phyloP scores from a whole-genome alignment of 768 basidiomycete species.

The Bullera alba region DNA sequence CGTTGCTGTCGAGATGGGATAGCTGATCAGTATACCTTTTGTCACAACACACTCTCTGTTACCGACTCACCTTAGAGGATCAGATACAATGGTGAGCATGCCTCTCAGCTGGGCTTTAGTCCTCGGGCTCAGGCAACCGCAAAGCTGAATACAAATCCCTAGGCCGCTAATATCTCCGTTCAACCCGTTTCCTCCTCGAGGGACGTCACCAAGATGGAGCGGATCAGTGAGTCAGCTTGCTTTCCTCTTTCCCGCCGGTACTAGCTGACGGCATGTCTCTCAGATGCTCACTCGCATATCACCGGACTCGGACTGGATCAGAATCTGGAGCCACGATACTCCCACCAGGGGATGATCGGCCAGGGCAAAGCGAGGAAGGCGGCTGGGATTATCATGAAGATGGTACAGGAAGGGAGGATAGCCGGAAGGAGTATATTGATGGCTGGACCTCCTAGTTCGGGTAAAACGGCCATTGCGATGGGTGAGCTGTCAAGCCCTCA shows the following conservation, averaged over 20 bases:
- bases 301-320: slow-evolving; percentile 91
- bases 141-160: too few species aligned
- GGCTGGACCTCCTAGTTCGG: slow-evolving; percentile 93
- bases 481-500: slow-evolving; percentile 52
- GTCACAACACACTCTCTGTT: too few species aligned
- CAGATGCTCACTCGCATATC: slow-evolving; percentile 64
- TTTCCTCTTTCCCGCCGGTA: slow-evolving; percentile 10
- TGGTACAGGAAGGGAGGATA: slow-evolving; percentile 94
- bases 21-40: too few species aligned
- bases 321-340: slow-evolving; percentile 72
- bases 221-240: slow-evolving; percentile 39
- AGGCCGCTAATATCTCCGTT: slow-evolving; percentile 44
- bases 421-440: slow-evolving; percentile 94
- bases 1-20: too few species aligned
- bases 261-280: slow-evolving; percentile 42
- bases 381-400: slow-evolving; percentile 92
- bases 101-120: background rate
- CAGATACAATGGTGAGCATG: too few species aligned
- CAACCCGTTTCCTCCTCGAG: slow-evolving; percentile 28
- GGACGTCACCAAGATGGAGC: slow-evolving; percentile 47
- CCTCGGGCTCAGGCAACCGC: too few species aligned
- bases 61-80: too few species aligned
- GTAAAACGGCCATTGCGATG: slow-evolving; percentile 96
- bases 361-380: slow-evolving; percentile 94
- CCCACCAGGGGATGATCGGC: slow-evolving; percentile 89